Conservation (phyloP, 441 rosid species). For the Mallotus japonicus region DNA sequence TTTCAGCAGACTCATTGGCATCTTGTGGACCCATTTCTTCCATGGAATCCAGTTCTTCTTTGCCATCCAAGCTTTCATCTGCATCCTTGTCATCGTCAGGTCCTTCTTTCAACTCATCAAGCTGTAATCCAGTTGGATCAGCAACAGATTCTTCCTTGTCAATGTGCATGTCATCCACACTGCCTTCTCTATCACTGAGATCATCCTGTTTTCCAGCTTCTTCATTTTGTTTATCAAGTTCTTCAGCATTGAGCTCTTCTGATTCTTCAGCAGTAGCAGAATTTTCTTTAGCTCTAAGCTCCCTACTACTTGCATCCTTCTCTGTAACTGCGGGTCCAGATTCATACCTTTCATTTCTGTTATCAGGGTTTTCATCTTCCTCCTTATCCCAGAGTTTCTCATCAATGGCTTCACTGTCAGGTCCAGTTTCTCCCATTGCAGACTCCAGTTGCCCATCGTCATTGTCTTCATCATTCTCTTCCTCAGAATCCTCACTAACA, state of each 20-base stretch:
- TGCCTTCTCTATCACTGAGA: slow-evolving; percentile 48
- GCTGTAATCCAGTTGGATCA: slow-evolving; percentile 63
- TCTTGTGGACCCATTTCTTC: slow-evolving; percentile 58
- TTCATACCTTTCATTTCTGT: slow-evolving; percentile 69
- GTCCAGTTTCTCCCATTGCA: slow-evolving; percentile 78
- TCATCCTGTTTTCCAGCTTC: slow-evolving; percentile 51
- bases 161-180: slow-evolving; percentile 54
- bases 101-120: slow-evolving; percentile 49
- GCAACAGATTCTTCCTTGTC: slow-evolving; percentile 65
- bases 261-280: slow-evolving; percentile 49
- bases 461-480: slow-evolving; percentile 51
- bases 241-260: slow-evolving; percentile 41
- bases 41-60: slow-evolving; percentile 41
- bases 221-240: slow-evolving; percentile 42
- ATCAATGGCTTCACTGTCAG: slow-evolving; percentile 65
- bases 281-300: slow-evolving; percentile 90
- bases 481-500: slow-evolving; percentile 80
- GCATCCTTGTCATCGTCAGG: slow-evolving; percentile 53
- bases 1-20: slow-evolving; percentile 46
- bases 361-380: slow-evolving; percentile 55
- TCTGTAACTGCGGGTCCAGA: slow-evolving; percentile 71
- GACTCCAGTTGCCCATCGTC: slow-evolving; percentile 76
- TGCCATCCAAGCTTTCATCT: slow-evolving; percentile 53
- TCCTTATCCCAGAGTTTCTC: slow-evolving; percentile 76
- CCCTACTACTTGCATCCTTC: slow-evolving; percentile 53